phyloP scores from a whole-genome alignment of 495 filamentous ascomycete genomes.

The Aspergillus leporis region DNA sequence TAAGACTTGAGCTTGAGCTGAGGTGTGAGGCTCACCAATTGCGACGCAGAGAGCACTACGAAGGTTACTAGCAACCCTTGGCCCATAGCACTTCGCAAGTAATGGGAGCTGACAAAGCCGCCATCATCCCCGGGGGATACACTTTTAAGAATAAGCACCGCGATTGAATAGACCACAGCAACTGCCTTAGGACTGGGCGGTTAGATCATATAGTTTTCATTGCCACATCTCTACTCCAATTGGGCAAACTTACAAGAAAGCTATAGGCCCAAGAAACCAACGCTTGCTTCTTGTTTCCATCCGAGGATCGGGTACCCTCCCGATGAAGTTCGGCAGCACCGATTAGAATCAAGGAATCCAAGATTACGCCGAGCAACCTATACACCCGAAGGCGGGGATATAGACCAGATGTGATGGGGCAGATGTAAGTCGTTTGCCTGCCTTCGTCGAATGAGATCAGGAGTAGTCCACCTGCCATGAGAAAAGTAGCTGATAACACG shows the following conservation, averaged over 20 bases:
- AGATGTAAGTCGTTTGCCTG: constrained; percentile 49
- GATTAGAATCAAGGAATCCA: constrained; percentile 41
- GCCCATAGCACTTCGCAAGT: constrained; percentile 36
- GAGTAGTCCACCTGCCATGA: constrained; percentile 33
- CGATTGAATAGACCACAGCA: constrained; percentile 32
- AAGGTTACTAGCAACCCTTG: constrained; percentile 33
- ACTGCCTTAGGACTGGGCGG: constrained; percentile 24
- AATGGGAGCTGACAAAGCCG: constrained; percentile 31
- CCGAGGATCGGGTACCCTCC: constrained; percentile 20
- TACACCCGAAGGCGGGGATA: constrained; percentile 26
- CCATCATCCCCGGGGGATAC: constrained; percentile 23
- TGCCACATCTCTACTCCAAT: background rate
- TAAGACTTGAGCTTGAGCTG: background rate
- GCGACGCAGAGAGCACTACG: constrained; percentile 37
- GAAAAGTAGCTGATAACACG: constrained; percentile 34
- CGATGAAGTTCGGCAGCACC: constrained; percentile 31
- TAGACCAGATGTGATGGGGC: constrained; percentile 34
- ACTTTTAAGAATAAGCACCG: constrained; percentile 23
- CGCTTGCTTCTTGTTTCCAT: constrained; percentile 28
- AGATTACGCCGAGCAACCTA: constrained; percentile 26
- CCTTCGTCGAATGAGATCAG: constrained; percentile 28
- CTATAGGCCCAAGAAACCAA: constrained; percentile 36
- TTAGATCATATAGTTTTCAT: background rate
- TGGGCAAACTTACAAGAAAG: constrained; percentile 36
- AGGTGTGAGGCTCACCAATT: constrained; percentile 35